These are phyloP conservation scores for Polyporus arcularius DNA, from an alignment of 768 basidiomycete genomes.

Conservation along the genomic window DNA sequence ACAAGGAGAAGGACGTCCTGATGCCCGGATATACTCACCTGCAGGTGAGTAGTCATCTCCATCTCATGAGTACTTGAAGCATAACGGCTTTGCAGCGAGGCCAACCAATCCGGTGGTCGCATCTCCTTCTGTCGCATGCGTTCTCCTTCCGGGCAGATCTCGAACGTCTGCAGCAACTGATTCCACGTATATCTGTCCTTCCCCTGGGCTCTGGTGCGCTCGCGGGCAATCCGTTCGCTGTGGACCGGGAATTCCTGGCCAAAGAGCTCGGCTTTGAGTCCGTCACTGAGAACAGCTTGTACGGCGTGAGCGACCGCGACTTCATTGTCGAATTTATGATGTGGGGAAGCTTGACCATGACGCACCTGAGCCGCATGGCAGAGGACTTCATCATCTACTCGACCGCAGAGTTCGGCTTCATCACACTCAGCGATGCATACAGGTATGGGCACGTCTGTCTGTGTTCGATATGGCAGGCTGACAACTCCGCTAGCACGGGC, in stretches of 20 bases:
- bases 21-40: slow-evolving; percentile 98
- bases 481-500: slow-evolving; percentile 66
- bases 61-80: not conserved
- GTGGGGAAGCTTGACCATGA: slow-evolving; percentile 93
- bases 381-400: slow-evolving; percentile 98
- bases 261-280: slow-evolving; percentile 86
- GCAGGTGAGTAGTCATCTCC: slow-evolving; percentile 55
- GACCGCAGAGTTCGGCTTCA: slow-evolving; percentile 95
- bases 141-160: slow-evolving; percentile 92
- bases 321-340: slow-evolving; percentile 97
- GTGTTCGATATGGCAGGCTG: not conserved
- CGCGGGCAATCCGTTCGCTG: slow-evolving; percentile 93
- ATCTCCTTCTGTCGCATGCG: slow-evolving; percentile 92
- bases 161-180: slow-evolving; percentile 77
- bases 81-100: slow-evolving; percentile 62
- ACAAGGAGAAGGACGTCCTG: slow-evolving; percentile 87
- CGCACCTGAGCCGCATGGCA: slow-evolving; percentile 90
- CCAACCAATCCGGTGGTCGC: slow-evolving; percentile 99
- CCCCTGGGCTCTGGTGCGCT: slow-evolving; percentile 94
- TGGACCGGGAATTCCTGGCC: slow-evolving; percentile 92
- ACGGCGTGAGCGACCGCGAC: slow-evolving; percentile 95
- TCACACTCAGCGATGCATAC: slow-evolving; percentile 96
- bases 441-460: slow-evolving; percentile 50
- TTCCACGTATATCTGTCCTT: slow-evolving; percentile 89
- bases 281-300: slow-evolving; percentile 94